A percentile compares a stretch with the other conserved stretches of the same genome.
phyloP scores from a whole-genome alignment of 108 stramenopile genomes.

The Schizochytrium sp. region DNA sequence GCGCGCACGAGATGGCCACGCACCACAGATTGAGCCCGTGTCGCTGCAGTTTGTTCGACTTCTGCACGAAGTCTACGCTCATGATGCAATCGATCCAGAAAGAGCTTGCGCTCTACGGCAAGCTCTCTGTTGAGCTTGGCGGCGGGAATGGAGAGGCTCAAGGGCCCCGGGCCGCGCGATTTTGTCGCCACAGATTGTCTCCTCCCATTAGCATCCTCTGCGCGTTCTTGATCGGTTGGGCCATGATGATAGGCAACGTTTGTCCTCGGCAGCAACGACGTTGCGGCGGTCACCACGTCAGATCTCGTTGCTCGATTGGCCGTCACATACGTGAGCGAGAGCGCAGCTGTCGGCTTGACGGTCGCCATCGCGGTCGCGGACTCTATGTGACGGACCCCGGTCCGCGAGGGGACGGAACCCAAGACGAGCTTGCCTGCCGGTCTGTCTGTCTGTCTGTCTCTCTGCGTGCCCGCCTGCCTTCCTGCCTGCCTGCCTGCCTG shows the following conservation, averaged over 20 bases:
- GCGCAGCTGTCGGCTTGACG: not conserved
- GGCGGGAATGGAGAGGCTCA: not conserved
- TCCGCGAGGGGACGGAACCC: too few species aligned
- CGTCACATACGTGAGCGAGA: not conserved
- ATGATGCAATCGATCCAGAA: not conserved
- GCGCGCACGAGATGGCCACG: not conserved
- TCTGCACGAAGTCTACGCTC: not conserved
- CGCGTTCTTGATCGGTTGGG: too few species aligned
- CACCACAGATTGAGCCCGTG: not conserved
- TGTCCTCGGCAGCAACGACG: not conserved
- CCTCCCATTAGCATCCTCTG: too few species aligned
- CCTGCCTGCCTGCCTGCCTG: too few species aligned
- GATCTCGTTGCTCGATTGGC: not conserved
- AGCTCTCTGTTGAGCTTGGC: constrained; percentile 11
- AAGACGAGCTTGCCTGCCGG: too few species aligned
- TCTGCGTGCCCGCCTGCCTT: too few species aligned
- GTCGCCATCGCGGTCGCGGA: too few species aligned
- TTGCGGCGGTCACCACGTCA: not conserved
- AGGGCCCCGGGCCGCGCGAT: not conserved
- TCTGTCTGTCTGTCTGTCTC: too few species aligned
- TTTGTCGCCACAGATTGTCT: not conserved
- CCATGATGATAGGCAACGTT: too few species aligned
- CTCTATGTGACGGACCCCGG: too few species aligned
- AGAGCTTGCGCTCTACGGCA: constrained; percentile 2
- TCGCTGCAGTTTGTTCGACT: not conserved